Conservation (phyloP, 2,329 filamentous ascomycete genomes). For the Tetracladium maxilliforme region DNA sequence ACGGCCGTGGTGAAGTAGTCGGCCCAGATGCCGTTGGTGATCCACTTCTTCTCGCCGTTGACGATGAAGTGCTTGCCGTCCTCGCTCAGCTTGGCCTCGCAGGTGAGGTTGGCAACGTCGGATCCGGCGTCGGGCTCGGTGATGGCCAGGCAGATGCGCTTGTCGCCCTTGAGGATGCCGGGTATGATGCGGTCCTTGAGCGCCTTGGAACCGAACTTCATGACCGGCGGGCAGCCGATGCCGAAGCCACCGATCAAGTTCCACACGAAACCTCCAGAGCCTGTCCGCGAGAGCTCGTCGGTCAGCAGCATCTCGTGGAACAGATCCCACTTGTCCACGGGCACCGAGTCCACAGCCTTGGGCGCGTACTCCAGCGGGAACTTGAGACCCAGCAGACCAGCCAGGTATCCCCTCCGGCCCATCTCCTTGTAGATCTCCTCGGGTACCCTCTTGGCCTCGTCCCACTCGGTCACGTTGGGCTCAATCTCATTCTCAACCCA, state of each 20-base stretch:
- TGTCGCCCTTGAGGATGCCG: constrained; percentile 78
- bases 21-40: constrained; percentile 91
- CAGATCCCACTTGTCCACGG: constrained; percentile 85
- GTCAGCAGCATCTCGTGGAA: constrained; percentile 97
- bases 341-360: constrained; percentile 60
- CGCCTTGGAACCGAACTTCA: constrained; percentile 80
- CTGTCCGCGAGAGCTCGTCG: constrained; percentile 80
- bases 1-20: constrained; percentile 98
- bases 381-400: constrained; percentile 69
- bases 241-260: constrained; percentile 94
- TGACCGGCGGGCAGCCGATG: constrained; percentile 80
- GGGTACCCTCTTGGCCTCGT: constrained; percentile 84
- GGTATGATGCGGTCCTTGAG: constrained; percentile 81
- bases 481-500: constrained; percentile 87
- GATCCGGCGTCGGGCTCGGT: constrained; percentile 92
- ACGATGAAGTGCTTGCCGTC: constrained; percentile 99
- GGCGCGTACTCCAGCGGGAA: constrained; percentile 66
- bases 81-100: constrained; percentile 85
- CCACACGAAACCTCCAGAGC: constrained; percentile 90
- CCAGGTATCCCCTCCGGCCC: constrained; percentile 82
- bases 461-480: constrained; percentile 89
- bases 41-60: constrained; percentile 99
- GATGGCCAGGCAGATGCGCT: constrained; percentile 94
- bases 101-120: constrained; percentile 89
- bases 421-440: constrained; percentile 88